These are phyloP conservation scores for Cornus suecica DNA, from an alignment of 148 eudicot species.

Conservation along the genomic window DNA sequence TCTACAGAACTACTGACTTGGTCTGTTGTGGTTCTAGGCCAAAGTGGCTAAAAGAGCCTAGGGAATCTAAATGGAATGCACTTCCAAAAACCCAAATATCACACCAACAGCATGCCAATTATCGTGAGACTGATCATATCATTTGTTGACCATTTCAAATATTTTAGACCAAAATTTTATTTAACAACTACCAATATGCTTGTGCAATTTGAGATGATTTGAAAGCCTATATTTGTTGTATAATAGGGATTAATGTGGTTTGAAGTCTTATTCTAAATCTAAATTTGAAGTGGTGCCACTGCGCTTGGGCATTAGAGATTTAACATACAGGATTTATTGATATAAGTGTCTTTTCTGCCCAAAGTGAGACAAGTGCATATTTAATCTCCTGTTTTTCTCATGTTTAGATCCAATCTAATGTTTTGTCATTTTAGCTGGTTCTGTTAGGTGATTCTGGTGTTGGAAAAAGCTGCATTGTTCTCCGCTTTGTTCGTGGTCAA, in stretches of 20 bases:
- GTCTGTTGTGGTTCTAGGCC: background rate
- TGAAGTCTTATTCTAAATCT: background rate
- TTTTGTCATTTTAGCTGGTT: slow-evolving; percentile 44
- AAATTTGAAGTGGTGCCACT: background rate
- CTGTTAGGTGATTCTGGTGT: slow-evolving; percentile 77
- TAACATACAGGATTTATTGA: background rate
- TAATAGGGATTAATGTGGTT: background rate
- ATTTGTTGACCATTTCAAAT: background rate
- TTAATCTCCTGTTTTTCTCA: background rate
- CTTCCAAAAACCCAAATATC: background rate
- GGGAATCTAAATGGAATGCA: background rate
- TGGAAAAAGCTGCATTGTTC: slow-evolving; percentile 81
- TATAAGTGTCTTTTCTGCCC: background rate
- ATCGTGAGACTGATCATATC: too few relatives aligned
- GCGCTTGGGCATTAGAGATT: background rate
- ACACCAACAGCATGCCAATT: too few relatives aligned
- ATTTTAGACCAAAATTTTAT: background rate
- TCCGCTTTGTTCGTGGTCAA: slow-evolving; percentile 91
- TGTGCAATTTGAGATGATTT: slow-evolving; percentile 12
- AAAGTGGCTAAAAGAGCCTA: background rate
- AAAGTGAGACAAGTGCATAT: background rate
- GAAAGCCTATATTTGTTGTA: background rate
- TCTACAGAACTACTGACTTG: background rate
- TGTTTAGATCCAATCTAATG: slow-evolving; percentile 1
- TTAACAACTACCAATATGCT: background rate